A percentile compares a stretch with the other conserved stretches of the same genome.
Evolutionary conservation across 2,329 filamentous ascomycete genomes (phyloP).

Genomic region (Curvularia eragrostidis): DNA sequence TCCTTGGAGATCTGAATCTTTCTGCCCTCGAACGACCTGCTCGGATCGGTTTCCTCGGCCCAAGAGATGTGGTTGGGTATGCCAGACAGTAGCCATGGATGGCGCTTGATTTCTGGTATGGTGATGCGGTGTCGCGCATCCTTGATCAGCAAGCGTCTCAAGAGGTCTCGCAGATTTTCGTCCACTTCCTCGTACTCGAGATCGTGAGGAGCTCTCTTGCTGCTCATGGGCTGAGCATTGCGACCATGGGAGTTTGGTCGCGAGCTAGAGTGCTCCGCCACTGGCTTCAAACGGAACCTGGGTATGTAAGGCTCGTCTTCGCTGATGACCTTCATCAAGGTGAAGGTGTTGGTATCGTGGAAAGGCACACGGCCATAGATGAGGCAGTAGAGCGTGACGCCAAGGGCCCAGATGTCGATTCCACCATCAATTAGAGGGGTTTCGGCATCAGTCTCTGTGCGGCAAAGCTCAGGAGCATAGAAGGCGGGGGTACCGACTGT

Average conservation of each 20-base stretch:
- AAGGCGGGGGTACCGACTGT: slow-evolving; percentile 97
- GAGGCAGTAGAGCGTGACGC: slow-evolving; percentile 94
- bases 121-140: slow-evolving; percentile 89
- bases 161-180: slow-evolving; percentile 77
- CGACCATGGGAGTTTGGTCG: slow-evolving; percentile 56
- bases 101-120: slow-evolving; percentile 88
- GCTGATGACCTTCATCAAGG: slow-evolving; percentile 89
- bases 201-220: slow-evolving; percentile 78
- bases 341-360: slow-evolving; percentile 87
- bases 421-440: slow-evolving; percentile 83
- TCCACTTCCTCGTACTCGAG: slow-evolving; percentile 87
- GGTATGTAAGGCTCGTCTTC: slow-evolving; percentile 93
- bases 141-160: slow-evolving; percentile 82
- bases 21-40: slow-evolving; percentile 75
- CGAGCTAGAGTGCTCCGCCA: slow-evolving; percentile 57
- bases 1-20: slow-evolving; percentile 93
- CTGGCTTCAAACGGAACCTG: slow-evolving; percentile 77
- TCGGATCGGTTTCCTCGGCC: slow-evolving; percentile 94
- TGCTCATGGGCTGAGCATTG: slow-evolving; percentile 59
- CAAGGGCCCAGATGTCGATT: slow-evolving; percentile 97
- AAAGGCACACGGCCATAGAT: slow-evolving; percentile 95
- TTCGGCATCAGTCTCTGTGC: slow-evolving; percentile 73
- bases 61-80: slow-evolving; percentile 77
- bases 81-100: slow-evolving; percentile 86
- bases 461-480: slow-evolving; percentile 95